Base-by-base conservation (phyloP, 306 rosid species). In the Corylus heterophylla region DNA sequence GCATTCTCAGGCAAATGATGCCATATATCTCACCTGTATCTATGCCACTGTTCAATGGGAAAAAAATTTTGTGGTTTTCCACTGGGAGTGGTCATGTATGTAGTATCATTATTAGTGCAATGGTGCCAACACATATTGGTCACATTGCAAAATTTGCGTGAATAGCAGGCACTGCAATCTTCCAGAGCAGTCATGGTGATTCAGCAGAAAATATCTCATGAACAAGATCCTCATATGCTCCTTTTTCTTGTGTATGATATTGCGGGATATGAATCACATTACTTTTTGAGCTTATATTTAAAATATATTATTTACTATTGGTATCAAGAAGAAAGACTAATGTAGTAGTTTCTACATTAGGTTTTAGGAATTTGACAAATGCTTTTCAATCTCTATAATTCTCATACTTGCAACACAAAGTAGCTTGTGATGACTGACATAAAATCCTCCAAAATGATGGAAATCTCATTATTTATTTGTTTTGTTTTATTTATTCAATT, bases 1-100 rank as follows among this genome's bases (percentile, higher is more conserved):
- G 81, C 83, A 71, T 85, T 73, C 76, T 80, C 84, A 20, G 78
- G 85, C 76, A 84, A 86, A 63, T 82, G 72, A 79, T 64, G 39
- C 71, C n/a, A 54, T 51, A 73, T 78, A 82, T 56, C 44, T 77
- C 75, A 77, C 77, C 51, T 85, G 83, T 78, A 79, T 73, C 79
- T 75, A 81, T 70, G 71, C 85, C 61, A 76, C 66, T 74, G 48
- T 45, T 70, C 73, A 77, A 66, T 69, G 66, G 83, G 76, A 66
- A 81, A 81, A 82, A 77, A 77, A 82, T 42, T 5, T 75, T 37
- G 59, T 66, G 82, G 42, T 45, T 56, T 74, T 77, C 84, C 74
- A 48, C 76, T 52, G 77, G 84, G 82, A 66, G 78, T 76, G 84
- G 63, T 76, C 76, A 22, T 48, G 82, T 52, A 69, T 67, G 74